These are phyloP conservation scores for Verticillium tricorpus DNA, from an alignment of 2,329 filamentous ascomycete species.

Conservation along the genomic window DNA sequence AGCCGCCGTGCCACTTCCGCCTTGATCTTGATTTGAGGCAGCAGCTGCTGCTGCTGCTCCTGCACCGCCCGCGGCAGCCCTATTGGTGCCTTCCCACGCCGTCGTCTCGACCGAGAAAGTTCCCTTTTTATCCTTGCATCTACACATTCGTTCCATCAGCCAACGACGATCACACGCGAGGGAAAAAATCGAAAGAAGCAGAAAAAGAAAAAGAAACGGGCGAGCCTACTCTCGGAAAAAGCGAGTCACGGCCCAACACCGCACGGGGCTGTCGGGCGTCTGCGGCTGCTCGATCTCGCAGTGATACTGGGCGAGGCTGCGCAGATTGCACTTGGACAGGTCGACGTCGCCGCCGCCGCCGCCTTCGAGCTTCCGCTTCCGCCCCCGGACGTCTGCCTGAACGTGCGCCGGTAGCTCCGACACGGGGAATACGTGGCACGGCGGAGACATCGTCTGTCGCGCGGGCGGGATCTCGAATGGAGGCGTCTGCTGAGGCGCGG, in stretches of 20 bases:
- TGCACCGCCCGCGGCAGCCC: not conserved
- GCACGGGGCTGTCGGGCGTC: conserved; percentile 39
- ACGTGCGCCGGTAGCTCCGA: conserved; percentile 43
- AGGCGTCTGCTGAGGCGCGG: conserved; percentile 30
- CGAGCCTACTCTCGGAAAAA: conserved; percentile 54
- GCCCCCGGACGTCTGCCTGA: conserved; percentile 43
- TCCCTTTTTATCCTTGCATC: conserved; percentile 54
- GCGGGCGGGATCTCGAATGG: conserved; percentile 19
- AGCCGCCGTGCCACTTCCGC: not conserved
- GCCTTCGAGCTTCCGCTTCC: conserved; percentile 45
- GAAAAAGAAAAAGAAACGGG: not conserved
- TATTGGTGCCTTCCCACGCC: conserved; percentile 46
- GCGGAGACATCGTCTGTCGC: conserved; percentile 50
- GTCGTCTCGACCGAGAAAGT: conserved; percentile 60
- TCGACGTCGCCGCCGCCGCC: conserved; percentile 35
- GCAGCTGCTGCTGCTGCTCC: not conserved
- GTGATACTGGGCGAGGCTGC: conserved; percentile 57
- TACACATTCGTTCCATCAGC: conserved; percentile 22
- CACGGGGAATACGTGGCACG: conserved; percentile 50
- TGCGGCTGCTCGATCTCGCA: conserved; percentile 50
- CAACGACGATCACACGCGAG: not conserved
- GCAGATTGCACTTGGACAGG: conserved; percentile 49
- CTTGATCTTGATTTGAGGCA: not conserved
- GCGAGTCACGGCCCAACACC: conserved; percentile 54
- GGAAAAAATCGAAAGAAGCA: no score